Evolutionary conservation across 1,284 basidiomycete genomes (phyloP).

Genomic region (Xerocomus nothofagi): DNA sequence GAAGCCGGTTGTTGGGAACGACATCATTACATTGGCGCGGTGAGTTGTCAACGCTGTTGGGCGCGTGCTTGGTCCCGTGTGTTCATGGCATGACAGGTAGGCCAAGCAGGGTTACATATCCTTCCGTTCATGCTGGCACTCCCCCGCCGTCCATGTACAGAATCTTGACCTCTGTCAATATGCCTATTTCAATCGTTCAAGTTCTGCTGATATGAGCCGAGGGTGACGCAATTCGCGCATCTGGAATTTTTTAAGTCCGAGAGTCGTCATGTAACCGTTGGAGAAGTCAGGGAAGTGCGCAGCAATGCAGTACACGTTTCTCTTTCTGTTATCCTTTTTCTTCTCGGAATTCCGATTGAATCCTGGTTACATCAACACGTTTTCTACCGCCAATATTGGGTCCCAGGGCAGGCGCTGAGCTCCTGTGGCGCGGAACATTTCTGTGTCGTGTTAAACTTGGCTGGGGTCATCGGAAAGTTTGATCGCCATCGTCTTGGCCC

Average conservation of each 20-base stretch:
- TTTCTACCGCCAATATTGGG: neutral
- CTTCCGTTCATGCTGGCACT: conserved; percentile 34
- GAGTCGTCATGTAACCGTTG: conserved; percentile 5
- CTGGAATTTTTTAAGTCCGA: neutral
- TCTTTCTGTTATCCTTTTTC: too few relatives aligned
- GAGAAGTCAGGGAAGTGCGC: neutral
- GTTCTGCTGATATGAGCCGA: neutral
- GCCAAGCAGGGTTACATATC: conserved; percentile 44
- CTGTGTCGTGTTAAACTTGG: neutral
- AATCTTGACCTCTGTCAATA: too few relatives aligned
- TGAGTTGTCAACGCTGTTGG: conserved; percentile 35
- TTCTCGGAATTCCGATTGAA: neutral
- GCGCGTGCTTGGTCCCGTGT: neutral
- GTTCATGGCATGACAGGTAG: conserved; percentile 29
- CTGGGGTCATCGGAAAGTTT: neutral
- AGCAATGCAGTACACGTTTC: neutral
- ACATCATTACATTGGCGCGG: conserved; percentile 61
- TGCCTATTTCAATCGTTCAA: neutral
- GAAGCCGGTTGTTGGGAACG: conserved; percentile 50
- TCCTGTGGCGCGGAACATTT: conserved; percentile 9
- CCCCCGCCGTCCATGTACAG: conserved; percentile 8
- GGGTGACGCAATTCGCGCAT: neutral
- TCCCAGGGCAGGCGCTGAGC: neutral
- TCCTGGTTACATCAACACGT: neutral
- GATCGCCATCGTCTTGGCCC: conserved; percentile 1